Conservation (phyloP, 208 protist species). For the Blechomonas ayalai region DNA sequence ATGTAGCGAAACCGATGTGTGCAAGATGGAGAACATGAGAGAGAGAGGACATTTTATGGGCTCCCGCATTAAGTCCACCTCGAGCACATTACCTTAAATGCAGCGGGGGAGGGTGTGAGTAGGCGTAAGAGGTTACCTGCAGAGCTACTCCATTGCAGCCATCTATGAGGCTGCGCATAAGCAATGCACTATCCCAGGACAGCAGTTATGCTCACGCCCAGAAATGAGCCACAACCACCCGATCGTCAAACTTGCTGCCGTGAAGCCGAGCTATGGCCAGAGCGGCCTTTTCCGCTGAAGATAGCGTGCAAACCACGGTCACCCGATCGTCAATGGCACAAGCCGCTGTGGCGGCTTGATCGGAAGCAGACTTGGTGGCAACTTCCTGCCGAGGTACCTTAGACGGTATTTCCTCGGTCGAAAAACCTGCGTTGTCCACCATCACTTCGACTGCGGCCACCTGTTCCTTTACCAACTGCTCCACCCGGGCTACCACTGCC, state of each 20-base stretch:
- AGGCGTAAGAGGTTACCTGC: no score
- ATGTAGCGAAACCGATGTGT: neutral
- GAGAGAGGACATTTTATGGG: neutral
- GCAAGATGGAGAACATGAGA: neutral
- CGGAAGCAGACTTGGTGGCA: slow-evolving; percentile 1
- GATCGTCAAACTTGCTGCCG: slow-evolving; percentile 45
- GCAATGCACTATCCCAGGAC: no score
- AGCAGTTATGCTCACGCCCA: slow-evolving; percentile 6
- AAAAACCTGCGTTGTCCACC: slow-evolving; percentile 38
- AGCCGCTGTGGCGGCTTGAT: neutral
- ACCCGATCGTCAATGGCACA: slow-evolving; percentile 50
- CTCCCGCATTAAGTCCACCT: no score
- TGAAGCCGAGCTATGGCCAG: slow-evolving; percentile 50
- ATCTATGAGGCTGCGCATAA: no score
- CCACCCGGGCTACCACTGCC: slow-evolving; percentile 29
- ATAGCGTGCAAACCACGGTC: slow-evolving; percentile 44
- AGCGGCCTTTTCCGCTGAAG: slow-evolving; percentile 36
- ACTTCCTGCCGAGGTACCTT: neutral
- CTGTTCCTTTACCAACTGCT: slow-evolving; percentile 24
- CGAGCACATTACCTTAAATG: no score
- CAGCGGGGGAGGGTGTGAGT: no score
- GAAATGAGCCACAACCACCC: slow-evolving; percentile 56
- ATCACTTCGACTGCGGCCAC: slow-evolving; percentile 21
- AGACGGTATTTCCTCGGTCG: neutral
- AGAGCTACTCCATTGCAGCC: no score